Percentiles rank a stretch among this genome's conserved stretches.
phyloP scores from a whole-genome alignment of 1,284 basidiomycete genomes.

The Filobasidium uniguttulatum region DNA sequence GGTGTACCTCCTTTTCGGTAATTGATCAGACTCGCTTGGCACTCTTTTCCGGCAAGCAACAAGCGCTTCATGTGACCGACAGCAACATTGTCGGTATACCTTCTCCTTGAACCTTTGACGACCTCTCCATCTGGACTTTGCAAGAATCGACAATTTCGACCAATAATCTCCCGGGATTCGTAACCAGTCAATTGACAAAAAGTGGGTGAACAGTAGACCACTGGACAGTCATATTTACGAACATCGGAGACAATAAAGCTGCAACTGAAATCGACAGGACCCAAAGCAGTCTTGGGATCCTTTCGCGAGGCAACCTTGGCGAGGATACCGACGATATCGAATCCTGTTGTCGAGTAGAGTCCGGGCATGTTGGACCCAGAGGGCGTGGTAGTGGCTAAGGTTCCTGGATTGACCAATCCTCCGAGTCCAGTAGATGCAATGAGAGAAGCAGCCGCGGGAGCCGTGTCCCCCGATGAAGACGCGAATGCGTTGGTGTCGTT shows the following conservation, averaged over 20 bases:
- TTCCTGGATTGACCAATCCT: conserved; percentile 13
- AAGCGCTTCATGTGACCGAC: conserved; percentile 55
- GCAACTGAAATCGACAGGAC: conserved; percentile 81
- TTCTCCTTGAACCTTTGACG: conserved; percentile 50
- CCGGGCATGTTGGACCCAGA: conserved; percentile 26
- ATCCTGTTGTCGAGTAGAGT: conserved; percentile 73
- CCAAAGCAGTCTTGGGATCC: conserved; percentile 62
- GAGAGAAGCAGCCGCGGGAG: conserved; percentile 6
- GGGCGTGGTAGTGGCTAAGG: conserved; percentile 14
- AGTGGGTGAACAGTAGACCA: conserved; percentile 72
- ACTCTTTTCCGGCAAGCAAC: conserved; percentile 62
- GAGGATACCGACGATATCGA: conserved; percentile 73
- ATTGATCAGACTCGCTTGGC: conserved; percentile 75
- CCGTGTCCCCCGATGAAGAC: conserved; percentile 20
- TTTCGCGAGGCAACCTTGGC: conserved; percentile 60
- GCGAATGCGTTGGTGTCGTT: conserved; percentile 20
- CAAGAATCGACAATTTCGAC: conserved; percentile 72
- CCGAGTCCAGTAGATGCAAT: conserved; percentile 7
- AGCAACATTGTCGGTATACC: conserved; percentile 54
- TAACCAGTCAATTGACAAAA: conserved; percentile 79
- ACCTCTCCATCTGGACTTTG: conserved; percentile 50
- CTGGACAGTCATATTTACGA: conserved; percentile 61
- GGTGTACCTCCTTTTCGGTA: conserved; percentile 72
- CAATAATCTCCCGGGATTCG: conserved; percentile 58
- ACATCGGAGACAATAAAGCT: conserved; percentile 79